Evolutionary conservation across 805 yeast genomes (phyloP).

Genomic region (Ogataea ramenticola): DNA sequence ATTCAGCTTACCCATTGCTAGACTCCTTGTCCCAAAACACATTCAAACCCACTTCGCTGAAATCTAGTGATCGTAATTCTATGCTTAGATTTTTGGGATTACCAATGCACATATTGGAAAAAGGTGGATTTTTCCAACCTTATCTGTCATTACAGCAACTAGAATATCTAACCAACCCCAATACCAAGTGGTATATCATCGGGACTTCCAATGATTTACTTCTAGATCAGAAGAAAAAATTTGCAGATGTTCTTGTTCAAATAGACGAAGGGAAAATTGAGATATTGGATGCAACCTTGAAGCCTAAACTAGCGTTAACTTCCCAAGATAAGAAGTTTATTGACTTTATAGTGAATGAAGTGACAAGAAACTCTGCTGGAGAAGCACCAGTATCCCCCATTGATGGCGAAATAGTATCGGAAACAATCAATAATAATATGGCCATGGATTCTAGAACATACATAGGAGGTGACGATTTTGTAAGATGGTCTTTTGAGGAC

Average conservation of each 20-base stretch:
- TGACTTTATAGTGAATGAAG: conserved; percentile 44
- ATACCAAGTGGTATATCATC: conserved; percentile 58
- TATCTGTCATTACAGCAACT: conserved; percentile 92
- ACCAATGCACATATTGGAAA: conserved; percentile 79
- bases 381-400: conserved; percentile 23
- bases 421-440: conserved; percentile 24
- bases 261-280: conserved; percentile 48
- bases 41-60: conserved; percentile 57
- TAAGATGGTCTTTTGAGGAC: conserved; percentile 84
- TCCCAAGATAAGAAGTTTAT: conserved; percentile 72
- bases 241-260: conserved; percentile 68
- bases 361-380: conserved; percentile 27
- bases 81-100: conserved; percentile 76
- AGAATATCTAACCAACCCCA: conserved; percentile 53
- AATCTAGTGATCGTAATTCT: conserved; percentile 72
- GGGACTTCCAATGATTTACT: conserved; percentile 87
- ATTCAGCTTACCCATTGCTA: conserved; percentile 73
- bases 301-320: conserved; percentile 38
- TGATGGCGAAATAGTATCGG: conserved; percentile 5
- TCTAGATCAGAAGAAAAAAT: conserved; percentile 50
- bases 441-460: conserved; percentile 35
- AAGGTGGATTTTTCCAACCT: conserved; percentile 86
- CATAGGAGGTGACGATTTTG: conserved; percentile 79
- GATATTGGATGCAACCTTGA: conserved; percentile 36
- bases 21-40: conserved; percentile 42